Base-by-base conservation (phyloP, 163 green algal genomes). In the Prototheca stagnorum region DNA sequence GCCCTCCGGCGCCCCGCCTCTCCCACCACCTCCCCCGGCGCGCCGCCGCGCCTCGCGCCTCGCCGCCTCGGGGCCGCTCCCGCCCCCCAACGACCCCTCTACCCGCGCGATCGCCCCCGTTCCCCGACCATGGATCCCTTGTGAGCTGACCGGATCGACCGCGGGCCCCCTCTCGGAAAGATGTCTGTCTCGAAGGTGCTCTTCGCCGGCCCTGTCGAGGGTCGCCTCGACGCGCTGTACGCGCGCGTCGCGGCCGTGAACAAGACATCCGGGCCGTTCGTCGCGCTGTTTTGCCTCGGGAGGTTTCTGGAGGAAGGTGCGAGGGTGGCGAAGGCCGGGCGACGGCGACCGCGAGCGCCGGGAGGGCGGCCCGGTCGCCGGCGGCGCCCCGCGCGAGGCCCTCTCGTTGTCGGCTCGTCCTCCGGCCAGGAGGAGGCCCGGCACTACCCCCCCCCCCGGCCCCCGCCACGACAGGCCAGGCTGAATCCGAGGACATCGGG, bases 211-310 rank as follows among this genome's bases (percentile, higher is more conserved):
- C 53, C 76, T 26, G 44, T 56, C 3, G 25, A 54, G 11, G 76
- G 76, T 20, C 67, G 56, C 15, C 40, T 80, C 20, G 45, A 55
- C 21, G 58, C 71, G 1, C 53, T 85, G 3, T 78, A 79, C 54
- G 75, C 75, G 44, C 56, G 73, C 2, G 74, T 80, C 3, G 49
- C 49, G 4, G 49, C 67, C 4, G 79, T 89, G 3, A 82, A 84
- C 62, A 67, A 62, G 19, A 68, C 58, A 17, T 82, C 72, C 35
- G 79, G 79, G 0, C 79, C 79, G 0, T 89, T 89, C 44, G 77
- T 85, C 22, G n/a, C 71, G 16, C 53, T 89, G 9, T 43, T 89
- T 12, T 89, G 79, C 51, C 64, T 74, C 4, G 79, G 79, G 1
- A 37, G 41, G 8, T 88, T 87, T 51, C 84, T 89, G 40, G 19